These are phyloP conservation scores for Moesziomyces globuligerus DNA, from an alignment of 1,284 basidiomycete species.

Conservation along the genomic window DNA sequence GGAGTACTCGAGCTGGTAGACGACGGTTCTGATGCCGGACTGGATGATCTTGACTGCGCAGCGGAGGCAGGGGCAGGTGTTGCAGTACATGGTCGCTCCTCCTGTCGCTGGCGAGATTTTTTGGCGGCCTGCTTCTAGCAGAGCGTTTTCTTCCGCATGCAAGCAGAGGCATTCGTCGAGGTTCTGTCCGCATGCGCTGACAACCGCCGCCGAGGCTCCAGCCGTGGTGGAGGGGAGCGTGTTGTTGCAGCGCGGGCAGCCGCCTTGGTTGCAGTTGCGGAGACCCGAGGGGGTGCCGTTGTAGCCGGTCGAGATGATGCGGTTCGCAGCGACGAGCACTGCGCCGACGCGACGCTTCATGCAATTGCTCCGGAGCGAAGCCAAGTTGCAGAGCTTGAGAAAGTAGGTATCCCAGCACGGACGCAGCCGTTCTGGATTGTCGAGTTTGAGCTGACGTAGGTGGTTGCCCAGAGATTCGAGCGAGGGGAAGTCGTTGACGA, in stretches of 20 bases:
- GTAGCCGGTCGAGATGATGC: conserved; percentile 96
- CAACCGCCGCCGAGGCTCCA: background rate
- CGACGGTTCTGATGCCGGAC: conserved; percentile 88
- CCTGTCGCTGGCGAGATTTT: conserved; percentile 70
- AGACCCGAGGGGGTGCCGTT: conserved; percentile 95
- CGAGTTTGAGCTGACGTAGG: conserved; percentile 77
- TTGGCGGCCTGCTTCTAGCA: conserved; percentile 82
- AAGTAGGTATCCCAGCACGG: conserved; percentile 67
- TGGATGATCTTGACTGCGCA: conserved; percentile 98
- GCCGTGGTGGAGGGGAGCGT: conserved; percentile 15
- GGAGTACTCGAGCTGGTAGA: conserved; percentile 89
- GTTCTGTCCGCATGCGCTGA: conserved; percentile 70
- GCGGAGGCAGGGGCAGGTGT: conserved; percentile 89
- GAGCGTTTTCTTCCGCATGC: conserved; percentile 97
- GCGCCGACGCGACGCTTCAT: conserved; percentile 98
- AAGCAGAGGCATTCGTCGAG: conserved; percentile 89
- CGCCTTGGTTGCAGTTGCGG: conserved; percentile 68
- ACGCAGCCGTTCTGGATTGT: conserved; percentile 81
- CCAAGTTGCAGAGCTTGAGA: conserved; percentile 63
- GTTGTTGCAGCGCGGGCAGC: conserved; percentile 64
- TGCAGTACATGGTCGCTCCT: conserved; percentile 87
- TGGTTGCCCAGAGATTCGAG: conserved; percentile 74
- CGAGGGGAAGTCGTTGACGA: conserved; percentile 78
- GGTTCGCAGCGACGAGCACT: conserved; percentile 81
- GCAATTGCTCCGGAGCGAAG: conserved; percentile 66